phyloP scores from a whole-genome alignment of 2,329 filamentous ascomycete species.

The Hypoxylon sp. region DNA sequence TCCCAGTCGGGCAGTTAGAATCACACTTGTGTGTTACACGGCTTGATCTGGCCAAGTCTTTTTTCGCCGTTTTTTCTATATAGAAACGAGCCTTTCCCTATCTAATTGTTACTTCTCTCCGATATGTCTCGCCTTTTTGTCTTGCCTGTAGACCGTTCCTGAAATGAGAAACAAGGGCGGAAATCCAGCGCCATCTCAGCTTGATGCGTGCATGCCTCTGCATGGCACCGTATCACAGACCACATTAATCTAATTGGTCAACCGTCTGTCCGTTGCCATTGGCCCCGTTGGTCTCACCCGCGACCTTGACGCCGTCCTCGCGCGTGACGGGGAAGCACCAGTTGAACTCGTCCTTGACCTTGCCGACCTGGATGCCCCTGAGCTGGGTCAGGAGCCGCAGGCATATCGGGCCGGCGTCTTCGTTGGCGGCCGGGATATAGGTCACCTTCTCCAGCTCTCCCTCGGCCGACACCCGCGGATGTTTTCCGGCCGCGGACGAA shows the following conservation, averaged over 20 bases:
- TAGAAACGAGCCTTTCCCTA: conserved; percentile 17
- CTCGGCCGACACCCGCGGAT: conserved; percentile 51
- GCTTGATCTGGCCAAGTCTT: background rate
- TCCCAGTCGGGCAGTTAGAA: conserved; percentile 16
- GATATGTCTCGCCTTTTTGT: conserved; percentile 7
- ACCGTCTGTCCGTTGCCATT: conserved; percentile 44
- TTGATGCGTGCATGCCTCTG: conserved; percentile 6
- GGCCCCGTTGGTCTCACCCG: conserved; percentile 38
- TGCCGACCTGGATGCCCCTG: conserved; percentile 86
- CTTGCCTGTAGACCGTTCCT: conserved; percentile 2
- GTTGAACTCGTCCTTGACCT: conserved; percentile 76
- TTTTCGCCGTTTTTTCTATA: background rate
- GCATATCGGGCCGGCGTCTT: conserved; percentile 78
- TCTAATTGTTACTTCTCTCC: conserved; percentile 21
- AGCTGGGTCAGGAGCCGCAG: conserved; percentile 76
- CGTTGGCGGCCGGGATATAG: conserved; percentile 62
- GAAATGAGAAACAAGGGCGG: conserved; percentile 2
- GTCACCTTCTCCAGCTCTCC: conserved; percentile 58
- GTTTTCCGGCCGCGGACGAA: conserved; percentile 45
- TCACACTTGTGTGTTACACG: background rate
- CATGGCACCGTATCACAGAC: background rate
- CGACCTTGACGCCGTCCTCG: conserved; percentile 54
- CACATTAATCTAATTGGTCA: conserved; percentile 48
- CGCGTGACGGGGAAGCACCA: conserved; percentile 67
- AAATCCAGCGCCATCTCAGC: background rate